A percentile compares a stretch with the other conserved stretches of the same genome.
phyloP scores from a whole-genome alignment of 2,329 filamentous ascomycete genomes.

The Penicillium sp. region DNA sequence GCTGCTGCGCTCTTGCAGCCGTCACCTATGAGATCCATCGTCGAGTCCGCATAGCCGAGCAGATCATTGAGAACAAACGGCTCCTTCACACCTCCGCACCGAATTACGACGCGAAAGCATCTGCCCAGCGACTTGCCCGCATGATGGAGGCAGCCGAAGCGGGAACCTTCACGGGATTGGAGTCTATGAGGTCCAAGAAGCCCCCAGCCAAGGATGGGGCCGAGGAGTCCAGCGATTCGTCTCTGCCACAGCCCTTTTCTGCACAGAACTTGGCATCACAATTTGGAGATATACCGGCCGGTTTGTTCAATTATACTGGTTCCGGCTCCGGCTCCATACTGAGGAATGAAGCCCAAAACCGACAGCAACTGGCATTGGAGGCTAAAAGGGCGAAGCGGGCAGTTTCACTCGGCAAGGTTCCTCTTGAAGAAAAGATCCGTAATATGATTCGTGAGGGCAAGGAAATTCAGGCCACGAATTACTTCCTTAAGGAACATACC shows the following conservation, averaged over 20 bases:
- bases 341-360: slow-evolving; percentile 1
- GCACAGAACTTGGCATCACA: not conserved
- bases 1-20: slow-evolving; percentile 39
- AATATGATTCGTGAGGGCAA: slow-evolving; percentile 24
- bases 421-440: slow-evolving; percentile 22
- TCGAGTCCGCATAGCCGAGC: slow-evolving; percentile 38
- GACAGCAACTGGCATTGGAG: not conserved
- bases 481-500: slow-evolving; percentile 24
- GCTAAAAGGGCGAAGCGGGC: slow-evolving; percentile 5
- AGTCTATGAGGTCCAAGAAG: slow-evolving; percentile 32
- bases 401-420: slow-evolving; percentile 1
- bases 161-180: slow-evolving; percentile 40
- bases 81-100: slow-evolving; percentile 39
- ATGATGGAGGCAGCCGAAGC: slow-evolving; percentile 45
- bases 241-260: not conserved
- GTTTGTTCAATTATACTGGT: not conserved
- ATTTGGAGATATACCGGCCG: not conserved
- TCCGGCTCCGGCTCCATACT: not conserved
- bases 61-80: slow-evolving; percentile 43
- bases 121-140: slow-evolving; percentile 33
- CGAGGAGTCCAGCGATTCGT: not conserved
- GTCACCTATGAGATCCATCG: slow-evolving; percentile 43
- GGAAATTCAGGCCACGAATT: slow-evolving; percentile 35
- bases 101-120: slow-evolving; percentile 39
- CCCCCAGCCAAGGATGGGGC: slow-evolving; percentile 2